Base-by-base conservation (phyloP, 176 grass and related monocot genomes). In the Triticum monococcum region DNA sequence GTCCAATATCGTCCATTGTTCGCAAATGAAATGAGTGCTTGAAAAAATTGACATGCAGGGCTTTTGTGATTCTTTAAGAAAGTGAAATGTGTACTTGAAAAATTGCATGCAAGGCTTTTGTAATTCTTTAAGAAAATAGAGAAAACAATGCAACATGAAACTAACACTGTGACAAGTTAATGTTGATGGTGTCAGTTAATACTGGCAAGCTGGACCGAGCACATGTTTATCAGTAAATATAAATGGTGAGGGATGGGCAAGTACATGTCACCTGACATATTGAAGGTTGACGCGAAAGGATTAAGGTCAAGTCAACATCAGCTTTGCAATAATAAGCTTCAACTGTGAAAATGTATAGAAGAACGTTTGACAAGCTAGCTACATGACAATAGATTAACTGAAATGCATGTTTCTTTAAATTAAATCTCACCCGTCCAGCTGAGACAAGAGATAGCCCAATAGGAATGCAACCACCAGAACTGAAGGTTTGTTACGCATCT, bases 111-210 rank as follows among this genome's bases (percentile, higher is more conserved):
- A 30, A 5, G 17, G 24, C 7, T 75, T 75, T 30, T 30, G 13
- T 18, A 16, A 13, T 75, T 75, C 41, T 50, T 75, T 48, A 48
- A 62, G 57, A 64, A 13, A 54, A 78, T 38, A 65, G 37, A 23
- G 43, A 13, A 81, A 59, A 83, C 5, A 59, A 86, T 80, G 59
- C 78, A 24, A 84, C 70, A 12, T 68, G 68, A 74, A 59, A 60
- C 35, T 61, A 23, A 60, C 32, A 74, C 4, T 46, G 8, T 6
- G 20, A 45, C 22, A 35, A 57, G 14, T 38, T 26, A 35, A 76
- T 76, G 33, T 20, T 37, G 75, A 57, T 83, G 65, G 46, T 3
- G 0, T 4, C 18, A 60, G 23, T 64, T 78, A 43, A 35, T 72
- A 18, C 48, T 81, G 22, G 28, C 9, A 64, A 79, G 43, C 31